Conservation (phyloP, 73 alveolate genomes). For the Paramecium biaurelia region DNA sequence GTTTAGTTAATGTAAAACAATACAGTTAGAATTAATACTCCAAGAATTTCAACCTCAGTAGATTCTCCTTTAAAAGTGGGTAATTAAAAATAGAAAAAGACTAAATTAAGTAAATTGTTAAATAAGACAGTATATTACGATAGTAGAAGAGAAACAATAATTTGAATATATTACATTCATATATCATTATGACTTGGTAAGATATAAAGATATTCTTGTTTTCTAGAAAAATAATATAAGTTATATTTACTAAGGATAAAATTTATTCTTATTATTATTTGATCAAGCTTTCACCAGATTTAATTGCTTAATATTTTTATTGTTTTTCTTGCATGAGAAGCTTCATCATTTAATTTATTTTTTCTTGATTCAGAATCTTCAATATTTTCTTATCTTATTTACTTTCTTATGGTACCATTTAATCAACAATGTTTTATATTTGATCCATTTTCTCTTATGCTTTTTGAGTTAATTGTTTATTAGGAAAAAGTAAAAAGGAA, state of each 20-base stretch:
- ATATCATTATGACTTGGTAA: neutral
- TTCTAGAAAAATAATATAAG: neutral
- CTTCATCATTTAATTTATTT: neutral
- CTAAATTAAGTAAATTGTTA: neutral
- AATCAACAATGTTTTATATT: neutral
- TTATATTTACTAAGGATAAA: neutral
- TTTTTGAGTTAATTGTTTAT: neutral
- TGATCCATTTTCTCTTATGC: neutral
- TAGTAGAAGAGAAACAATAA: neutral
- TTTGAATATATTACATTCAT: neutral
- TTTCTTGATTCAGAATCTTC: neutral
- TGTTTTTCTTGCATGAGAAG: neutral
- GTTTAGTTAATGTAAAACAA: neutral
- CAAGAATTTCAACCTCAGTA: conserved; percentile 1
- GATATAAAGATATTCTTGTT: neutral
- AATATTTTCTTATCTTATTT: neutral
- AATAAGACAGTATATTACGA: neutral
- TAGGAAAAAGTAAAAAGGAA: neutral
- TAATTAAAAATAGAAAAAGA: neutral
- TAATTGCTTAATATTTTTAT: neutral
- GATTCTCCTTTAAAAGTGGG: neutral
- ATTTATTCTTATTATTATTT: neutral
- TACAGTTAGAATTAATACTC: neutral
- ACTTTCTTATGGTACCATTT: neutral
- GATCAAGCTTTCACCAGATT: neutral